Base-by-base conservation (phyloP, 768 basidiomycete genomes). In the Solioccasus polychromus region DNA sequence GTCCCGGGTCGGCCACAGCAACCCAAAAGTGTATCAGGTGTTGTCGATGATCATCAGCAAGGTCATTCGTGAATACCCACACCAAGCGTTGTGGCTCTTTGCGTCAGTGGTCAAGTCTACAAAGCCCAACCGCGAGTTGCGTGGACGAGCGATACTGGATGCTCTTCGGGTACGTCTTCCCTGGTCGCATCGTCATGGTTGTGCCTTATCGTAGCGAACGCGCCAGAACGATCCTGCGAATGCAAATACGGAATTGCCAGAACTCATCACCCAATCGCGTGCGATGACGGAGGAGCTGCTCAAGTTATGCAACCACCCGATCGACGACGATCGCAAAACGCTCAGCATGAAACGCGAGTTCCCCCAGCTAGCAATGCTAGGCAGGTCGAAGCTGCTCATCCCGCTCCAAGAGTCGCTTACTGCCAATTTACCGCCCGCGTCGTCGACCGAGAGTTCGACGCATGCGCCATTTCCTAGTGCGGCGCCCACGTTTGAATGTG, bases 401-500 rank as follows among this genome's bases (percentile, higher is more conserved):
- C 96, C 96, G 0, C 71, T 97, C 5, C 95, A 97, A 69, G 88
- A 92, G 59, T 93, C 91, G 0, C 74, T 99, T 44, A 96, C 87
- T 1, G 92, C 88, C 14, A 83, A 75, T 42, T 71, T 98, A n/a
- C 96, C 96, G 0, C 82, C 89, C 5, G 74, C 80, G 5, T 81
- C 87, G 1, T 71, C 71, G 31, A 53, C 48, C 17, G 51, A 65
- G 42, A 76, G 83, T 35, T 78, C 80, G 8, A 70, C 66, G 0
- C 81, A 95, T 61, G 78, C 84, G 49, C 92, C 95, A 0, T 98
- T 98, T 67, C 88, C 92, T 1, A 52, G 69, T 1, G 71, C 82
- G 42, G 74, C 82, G 0, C 92, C 93, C 2, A 85, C 80, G 2
- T 94, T 99, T 57, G 62, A 77, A 44, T 74, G 92, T 54, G 75